Evolutionary conservation across 2,329 filamentous ascomycete genomes (phyloP).

Genomic region (Periconia sp.): DNA sequence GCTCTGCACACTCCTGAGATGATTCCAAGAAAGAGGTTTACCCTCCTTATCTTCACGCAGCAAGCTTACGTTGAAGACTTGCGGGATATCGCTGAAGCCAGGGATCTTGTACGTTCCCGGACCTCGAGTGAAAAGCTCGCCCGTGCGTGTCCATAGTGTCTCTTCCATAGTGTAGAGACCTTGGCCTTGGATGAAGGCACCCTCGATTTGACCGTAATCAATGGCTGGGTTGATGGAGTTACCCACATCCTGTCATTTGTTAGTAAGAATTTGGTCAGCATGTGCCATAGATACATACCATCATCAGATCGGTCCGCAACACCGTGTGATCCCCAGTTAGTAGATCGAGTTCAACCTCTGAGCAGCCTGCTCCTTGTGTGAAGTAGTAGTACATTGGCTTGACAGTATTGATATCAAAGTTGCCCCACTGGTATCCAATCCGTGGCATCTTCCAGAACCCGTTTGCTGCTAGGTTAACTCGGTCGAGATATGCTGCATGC

Average conservation of each 20-base stretch:
- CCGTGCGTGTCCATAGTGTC: slow-evolving; percentile 69
- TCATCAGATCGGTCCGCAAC: slow-evolving; percentile 86
- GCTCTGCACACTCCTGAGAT: slow-evolving; percentile 81
- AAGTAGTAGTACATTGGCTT: slow-evolving; percentile 95
- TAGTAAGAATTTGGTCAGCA: background rate
- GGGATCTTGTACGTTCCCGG: slow-evolving; percentile 84
- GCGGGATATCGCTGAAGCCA: slow-evolving; percentile 84
- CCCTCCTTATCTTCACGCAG: slow-evolving; percentile 68
- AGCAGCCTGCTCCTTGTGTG: slow-evolving; percentile 80
- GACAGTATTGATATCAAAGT: slow-evolving; percentile 38
- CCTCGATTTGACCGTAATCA: slow-evolving; percentile 83
- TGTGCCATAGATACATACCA: slow-evolving; percentile 54
- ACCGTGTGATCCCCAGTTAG: slow-evolving; percentile 93
- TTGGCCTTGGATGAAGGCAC: slow-evolving; percentile 79
- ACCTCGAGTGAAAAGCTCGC: slow-evolving; percentile 68
- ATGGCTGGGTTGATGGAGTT: slow-evolving; percentile 78
- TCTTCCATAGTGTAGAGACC: slow-evolving; percentile 81
- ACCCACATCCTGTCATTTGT: slow-evolving; percentile 69
- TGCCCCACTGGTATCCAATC: slow-evolving; percentile 89
- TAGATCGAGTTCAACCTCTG: slow-evolving; percentile 90
- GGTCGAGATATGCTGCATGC: slow-evolving; percentile 90
- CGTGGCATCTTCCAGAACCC: slow-evolving; percentile 97
- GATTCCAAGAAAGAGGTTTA: slow-evolving; percentile 72
- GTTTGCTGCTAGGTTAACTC: slow-evolving; percentile 92
- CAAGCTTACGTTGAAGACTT: slow-evolving; percentile 80